Base-by-base conservation (phyloP, 2,329 filamentous ascomycete species). In the Ophiostoma quercus region DNA sequence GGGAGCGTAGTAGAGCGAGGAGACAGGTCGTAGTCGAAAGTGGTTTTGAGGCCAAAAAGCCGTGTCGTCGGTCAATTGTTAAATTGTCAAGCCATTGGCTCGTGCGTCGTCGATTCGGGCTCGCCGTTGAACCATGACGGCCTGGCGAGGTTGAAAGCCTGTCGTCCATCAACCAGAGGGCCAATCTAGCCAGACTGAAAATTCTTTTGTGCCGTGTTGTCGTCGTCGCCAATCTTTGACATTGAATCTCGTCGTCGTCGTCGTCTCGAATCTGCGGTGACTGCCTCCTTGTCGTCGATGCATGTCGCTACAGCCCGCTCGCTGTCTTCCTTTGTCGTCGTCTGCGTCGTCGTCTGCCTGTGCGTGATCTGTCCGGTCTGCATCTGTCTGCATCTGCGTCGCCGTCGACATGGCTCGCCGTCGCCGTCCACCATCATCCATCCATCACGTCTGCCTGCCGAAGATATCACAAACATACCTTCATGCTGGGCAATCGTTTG, bases 401-500 rank as follows among this genome's bases (percentile, higher is more conserved):
- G 25, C 11, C 16, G 43, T 47, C 43, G 19, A 12, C 11, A 14
- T 14, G 39, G 12, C 11, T 3, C 43, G 43, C 43, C 16, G 43
- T 47, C 43, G n/a, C 62, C 51, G 7, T 57, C 47, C 32, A n/a
- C 19, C 69, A 29, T 29, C 25, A 29, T 29, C 25, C 25, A 60
- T 37, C 29, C 34, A 41, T 43, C 34, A 34, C 29, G 68, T 68
- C 57, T 29, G 57, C n/a, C n/a, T 65, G 14, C 19, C 47, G 51
- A 57, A 29, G 67, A 60, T 62, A 54, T 32, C 41, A 51, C 22
- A 47, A 71, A 73, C 73, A 37, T 68, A 74, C 73, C 73, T 74
- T 74, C 73, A 74, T 74, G 69, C 57, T 74, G 72, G 70, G 71
- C 68, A 60, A 69, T 68, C 34, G 63, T 66, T 65, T 68, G 29